phyloP scores from a whole-genome alignment of 2,329 filamentous ascomycete genomes.

The Lojkania enalia region DNA sequence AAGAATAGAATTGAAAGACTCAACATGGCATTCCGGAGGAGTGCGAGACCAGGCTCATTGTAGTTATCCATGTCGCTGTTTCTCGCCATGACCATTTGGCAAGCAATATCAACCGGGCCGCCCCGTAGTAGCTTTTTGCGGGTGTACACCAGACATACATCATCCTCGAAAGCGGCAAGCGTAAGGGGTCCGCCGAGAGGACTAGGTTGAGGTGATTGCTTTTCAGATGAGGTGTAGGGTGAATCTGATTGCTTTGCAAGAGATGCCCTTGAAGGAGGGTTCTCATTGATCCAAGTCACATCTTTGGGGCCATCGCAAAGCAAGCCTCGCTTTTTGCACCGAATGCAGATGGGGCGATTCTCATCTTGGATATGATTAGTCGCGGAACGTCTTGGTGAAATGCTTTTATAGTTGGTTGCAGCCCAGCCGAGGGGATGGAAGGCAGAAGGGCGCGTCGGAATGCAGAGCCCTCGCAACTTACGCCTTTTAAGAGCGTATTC shows the following conservation, averaged over 20 bases:
- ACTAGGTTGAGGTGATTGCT: background rate
- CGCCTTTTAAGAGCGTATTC: too few species aligned
- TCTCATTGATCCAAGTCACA: constrained; percentile 28
- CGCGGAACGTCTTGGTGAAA: too few species aligned
- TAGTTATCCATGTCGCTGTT: background rate
- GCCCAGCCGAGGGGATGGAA: too few species aligned
- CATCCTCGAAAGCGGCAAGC: constrained; percentile 26
- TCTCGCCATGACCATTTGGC: constrained; percentile 21
- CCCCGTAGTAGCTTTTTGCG: constrained; percentile 30
- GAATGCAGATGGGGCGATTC: constrained; percentile 26
- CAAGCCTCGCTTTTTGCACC: constrained; percentile 29
- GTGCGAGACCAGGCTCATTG: constrained; percentile 16
- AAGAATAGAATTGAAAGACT: constrained; percentile 31
- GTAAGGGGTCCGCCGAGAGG: constrained; percentile 17
- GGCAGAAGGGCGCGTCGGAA: too few species aligned
- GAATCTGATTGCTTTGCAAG: constrained; percentile 1
- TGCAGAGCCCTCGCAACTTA: too few species aligned
- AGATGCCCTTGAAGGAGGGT: constrained; percentile 3
- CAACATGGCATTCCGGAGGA: constrained; percentile 28
- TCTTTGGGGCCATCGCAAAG: constrained; percentile 30
- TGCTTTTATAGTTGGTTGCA: too few species aligned
- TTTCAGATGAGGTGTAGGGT: background rate
- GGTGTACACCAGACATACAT: constrained; percentile 31
- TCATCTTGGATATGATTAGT: constrained; percentile 24
- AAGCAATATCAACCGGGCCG: constrained; percentile 30